Evolutionary conservation across 1,284 basidiomycete species (phyloP), one percentile per base, ranked within the genome.

Genomic region (Cutaneotrichosporon sp.): DNA sequence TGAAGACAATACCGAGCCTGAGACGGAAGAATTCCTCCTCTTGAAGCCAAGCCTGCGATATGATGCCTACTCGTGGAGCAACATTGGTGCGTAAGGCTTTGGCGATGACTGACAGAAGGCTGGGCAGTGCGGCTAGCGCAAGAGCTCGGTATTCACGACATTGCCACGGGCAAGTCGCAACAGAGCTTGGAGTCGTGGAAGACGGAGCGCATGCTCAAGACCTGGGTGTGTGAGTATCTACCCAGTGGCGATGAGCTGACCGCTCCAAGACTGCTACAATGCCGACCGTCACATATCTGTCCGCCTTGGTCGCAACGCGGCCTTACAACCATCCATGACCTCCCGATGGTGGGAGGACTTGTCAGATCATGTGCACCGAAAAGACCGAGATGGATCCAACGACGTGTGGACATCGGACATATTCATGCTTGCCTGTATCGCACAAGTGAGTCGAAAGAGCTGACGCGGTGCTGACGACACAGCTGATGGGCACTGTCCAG

Each of bases 331-430:
- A 47, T 51, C 62, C 18, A 66, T 64, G 65, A 64, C 62, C 16
- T 64, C 65, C 31, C 65, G 62, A 4, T 66, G 65, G 65, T 66
- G 65, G 65, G 65, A 66, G 22, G 31, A 36, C 4, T 36, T 65
- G n/a, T 61, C 64, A 2, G 57, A n/a, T 11, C 34, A 59, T 16
- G 57, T 65, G 32, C 49, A 47, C 9, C 22, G 50, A 38, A 30
- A 51, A 22, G 21, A 34, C 22, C 57, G 31, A 11, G 18, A 52
- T 10, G 51, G 52, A 10, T 21, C 26, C 10, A 40, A 50, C 42
- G 62, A 66, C 11, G 50, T 58, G 32, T 58, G 40, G 34, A 55
- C 56, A 0, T 66, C 65, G 1, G 65, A 66, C 46, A 34, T 46
- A 1, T 66, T 61, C 56, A 63, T 59, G 31, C 46, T 59, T 14